Evolutionary conservation across 2,329 filamentous ascomycete species (phyloP).

Genomic region (Aspergillus novoparasiticus): DNA sequence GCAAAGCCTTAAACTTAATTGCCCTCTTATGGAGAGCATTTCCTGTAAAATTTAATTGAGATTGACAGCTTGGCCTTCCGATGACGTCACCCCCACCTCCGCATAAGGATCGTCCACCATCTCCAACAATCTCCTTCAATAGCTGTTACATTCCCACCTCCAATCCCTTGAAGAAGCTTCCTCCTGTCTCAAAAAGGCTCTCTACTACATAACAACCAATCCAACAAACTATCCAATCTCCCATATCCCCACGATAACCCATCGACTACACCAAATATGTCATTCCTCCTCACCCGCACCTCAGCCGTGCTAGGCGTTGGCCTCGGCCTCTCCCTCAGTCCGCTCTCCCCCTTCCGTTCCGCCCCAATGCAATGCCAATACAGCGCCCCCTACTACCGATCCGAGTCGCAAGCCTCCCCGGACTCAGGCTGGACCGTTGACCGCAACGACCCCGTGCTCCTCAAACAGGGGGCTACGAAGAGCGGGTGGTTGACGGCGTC

Average conservation of each 20-base stretch:
- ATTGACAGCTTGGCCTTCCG: background rate
- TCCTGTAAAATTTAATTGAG: background rate
- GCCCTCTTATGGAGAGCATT: too few species aligned
- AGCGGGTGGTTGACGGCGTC: conserved; percentile 33
- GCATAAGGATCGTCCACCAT: too few species aligned
- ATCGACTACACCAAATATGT: conserved; percentile 17
- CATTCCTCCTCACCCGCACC: conserved; percentile 31
- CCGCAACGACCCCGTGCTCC: conserved; percentile 22
- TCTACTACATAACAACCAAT: too few species aligned
- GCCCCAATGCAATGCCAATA: conserved; percentile 43
- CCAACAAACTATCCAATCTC: too few species aligned
- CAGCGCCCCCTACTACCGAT: conserved; percentile 26
- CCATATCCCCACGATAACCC: background rate
- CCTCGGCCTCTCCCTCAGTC: conserved; percentile 37
- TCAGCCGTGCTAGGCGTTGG: conserved; percentile 37
- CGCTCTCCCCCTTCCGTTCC: conserved; percentile 37
- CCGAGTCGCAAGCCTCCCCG: conserved; percentile 19
- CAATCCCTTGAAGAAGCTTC: too few species aligned
- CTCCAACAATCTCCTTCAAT: too few species aligned
- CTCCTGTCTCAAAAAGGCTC: too few species aligned
- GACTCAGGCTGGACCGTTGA: conserved; percentile 32
- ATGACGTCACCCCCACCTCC: background rate
- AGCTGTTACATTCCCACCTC: too few species aligned
- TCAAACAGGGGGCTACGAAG: conserved; percentile 30
- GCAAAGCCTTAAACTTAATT: too few species aligned